Base-by-base conservation (phyloP, 78 protist genomes). In the Cavenderia fasciculata region DNA sequence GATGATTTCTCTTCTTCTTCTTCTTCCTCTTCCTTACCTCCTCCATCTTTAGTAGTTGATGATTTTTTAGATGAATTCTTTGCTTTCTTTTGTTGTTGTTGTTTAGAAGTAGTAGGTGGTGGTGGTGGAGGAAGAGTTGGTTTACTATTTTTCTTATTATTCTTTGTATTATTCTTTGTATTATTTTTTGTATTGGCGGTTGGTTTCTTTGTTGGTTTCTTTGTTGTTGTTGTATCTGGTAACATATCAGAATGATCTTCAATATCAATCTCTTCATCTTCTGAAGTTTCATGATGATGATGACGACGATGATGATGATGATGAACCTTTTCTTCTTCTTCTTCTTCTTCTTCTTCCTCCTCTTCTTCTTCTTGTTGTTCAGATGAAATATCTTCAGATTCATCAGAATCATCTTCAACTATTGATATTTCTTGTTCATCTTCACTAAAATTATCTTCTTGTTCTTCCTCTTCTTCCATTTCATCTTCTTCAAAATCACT, bases 181-280 rank as follows among this genome's bases (percentile, higher is more conserved):
- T 1, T 46, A 14, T 46, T 7, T 14, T 46, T 7, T 7, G 51
- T 19, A 23, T n/a, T n/a, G n/a, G n/a, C n/a, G n/a, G n/a, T n/a
- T n/a, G 72, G 33, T 38, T 49, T 63, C 21, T 63, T 63, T 38
- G 33, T 63, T 36, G 72, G 38, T 12, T 63, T 63, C 33, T 63
- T 38, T 38, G 72, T 11, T 38, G 38, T 38, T 49, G 38, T 63
- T 19, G 38, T 38, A 63, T 63, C 38, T 6, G n/a, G 33, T 21
- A 25, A 38, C 8, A n/a, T n/a, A n/a, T n/a, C 38, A 38, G 40
- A 65, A 65, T n/a, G 18, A 65, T 69, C 75, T 34, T 71, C 78
- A 16, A 47, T 34, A 49, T 71, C 78, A 21, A 18, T 27, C 2
- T 46, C 52, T 16, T 71, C 78, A 71, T 49, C 23, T 44, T 36